A percentile compares a stretch with the other conserved stretches of the same genome.
phyloP scores from a whole-genome alignment of 352 stramenopile genomes.

The Pythium brassicae region DNA sequence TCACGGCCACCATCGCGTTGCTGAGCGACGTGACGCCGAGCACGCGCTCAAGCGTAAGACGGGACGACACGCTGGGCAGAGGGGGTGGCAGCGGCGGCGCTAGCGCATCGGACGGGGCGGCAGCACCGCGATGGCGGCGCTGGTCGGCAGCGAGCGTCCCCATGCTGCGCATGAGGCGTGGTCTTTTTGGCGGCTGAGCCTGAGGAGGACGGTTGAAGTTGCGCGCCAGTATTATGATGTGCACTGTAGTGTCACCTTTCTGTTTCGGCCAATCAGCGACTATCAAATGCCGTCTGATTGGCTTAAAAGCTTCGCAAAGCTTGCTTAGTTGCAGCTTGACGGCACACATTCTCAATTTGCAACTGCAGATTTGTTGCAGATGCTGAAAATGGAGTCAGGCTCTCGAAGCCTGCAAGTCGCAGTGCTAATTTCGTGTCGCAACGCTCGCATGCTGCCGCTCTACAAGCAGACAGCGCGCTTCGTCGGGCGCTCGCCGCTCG shows the following conservation, averaged over 20 bases:
- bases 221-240: too few species aligned
- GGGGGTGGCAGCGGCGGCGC: not conserved
- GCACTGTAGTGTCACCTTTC: too few species aligned
- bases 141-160: conserved; percentile 8
- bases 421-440: not conserved
- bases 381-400: not conserved
- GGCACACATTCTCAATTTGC: too few species aligned
- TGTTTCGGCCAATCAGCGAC: too few species aligned
- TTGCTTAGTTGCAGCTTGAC: too few species aligned
- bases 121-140: not conserved
- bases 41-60: conserved; percentile 80
- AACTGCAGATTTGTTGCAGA: not conserved
- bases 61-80: conserved; percentile 15
- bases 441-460: conserved; percentile 35
- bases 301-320: too few species aligned
- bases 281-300: too few species aligned
- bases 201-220: too few species aligned
- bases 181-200: too few species aligned
- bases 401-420: not conserved
- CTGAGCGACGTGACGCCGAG: conserved; percentile 68
- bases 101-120: conserved; percentile 1
- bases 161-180: conserved; percentile 4
- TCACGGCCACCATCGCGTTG: conserved; percentile 76
- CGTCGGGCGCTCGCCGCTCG: conserved; percentile 43
- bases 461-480: conserved; percentile 68